Evolutionary conservation across 2,329 filamentous ascomycete genomes (phyloP).

Genomic region (Aspergillus jensenii): DNA sequence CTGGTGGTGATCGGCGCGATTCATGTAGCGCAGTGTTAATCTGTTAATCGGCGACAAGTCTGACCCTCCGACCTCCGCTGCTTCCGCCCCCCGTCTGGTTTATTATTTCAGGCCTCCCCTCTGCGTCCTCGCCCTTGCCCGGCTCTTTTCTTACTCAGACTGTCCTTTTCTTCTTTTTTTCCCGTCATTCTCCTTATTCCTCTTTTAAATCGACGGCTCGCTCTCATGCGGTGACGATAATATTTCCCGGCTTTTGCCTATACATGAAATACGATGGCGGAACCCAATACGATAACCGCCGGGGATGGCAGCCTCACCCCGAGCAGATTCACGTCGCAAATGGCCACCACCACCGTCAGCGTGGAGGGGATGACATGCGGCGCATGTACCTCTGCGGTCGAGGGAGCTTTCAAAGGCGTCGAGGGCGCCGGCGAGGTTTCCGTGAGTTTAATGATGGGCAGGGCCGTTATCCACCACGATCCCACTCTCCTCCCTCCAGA

Average conservation of each 20-base stretch:
- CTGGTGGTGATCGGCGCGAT: background rate
- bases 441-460: conserved; percentile 90
- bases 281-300: conserved; percentile 20
- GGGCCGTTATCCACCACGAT: conserved; percentile 92
- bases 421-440: conserved; percentile 82
- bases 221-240: conserved; percentile 20
- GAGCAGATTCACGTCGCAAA: conserved; percentile 53
- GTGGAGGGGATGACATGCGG: conserved; percentile 88
- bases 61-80: background rate
- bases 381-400: conserved; percentile 92
- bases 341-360: conserved; percentile 87
- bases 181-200: conserved; percentile 2
- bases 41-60: background rate
- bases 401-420: conserved; percentile 81
- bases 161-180: conserved; percentile 4
- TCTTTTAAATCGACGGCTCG: background rate
- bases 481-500: conserved; percentile 71
- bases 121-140: background rate
- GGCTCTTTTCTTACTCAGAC: background rate
- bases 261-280: conserved; percentile 18
- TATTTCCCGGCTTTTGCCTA: conserved; percentile 11
- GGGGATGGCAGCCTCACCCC: conserved; percentile 15
- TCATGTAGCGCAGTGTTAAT: background rate
- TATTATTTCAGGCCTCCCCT: background rate
- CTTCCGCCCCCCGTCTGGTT: conserved; percentile 1